These are phyloP conservation scores for Parasitella parasitica DNA, from an alignment of 371 early-diverging fungal genomes.

Conservation along the genomic window DNA sequence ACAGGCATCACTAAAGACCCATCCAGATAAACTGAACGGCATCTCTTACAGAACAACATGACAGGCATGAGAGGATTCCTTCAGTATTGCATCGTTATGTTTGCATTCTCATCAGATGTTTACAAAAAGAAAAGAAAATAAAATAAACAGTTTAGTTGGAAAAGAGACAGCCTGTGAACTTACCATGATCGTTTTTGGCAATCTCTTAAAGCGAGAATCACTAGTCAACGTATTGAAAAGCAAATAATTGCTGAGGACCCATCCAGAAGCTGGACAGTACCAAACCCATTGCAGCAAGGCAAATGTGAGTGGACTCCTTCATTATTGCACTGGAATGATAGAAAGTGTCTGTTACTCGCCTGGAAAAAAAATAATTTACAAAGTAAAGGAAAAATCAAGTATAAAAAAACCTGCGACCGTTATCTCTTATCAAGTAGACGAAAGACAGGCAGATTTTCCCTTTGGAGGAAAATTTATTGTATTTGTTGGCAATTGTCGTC, in stretches of 20 bases:
- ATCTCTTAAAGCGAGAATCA: slow-evolving; percentile 3
- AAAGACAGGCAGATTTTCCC: too few relatives aligned
- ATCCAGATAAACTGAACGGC: slow-evolving; percentile 3
- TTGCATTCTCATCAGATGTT: not conserved
- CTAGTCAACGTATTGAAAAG: slow-evolving; percentile 10
- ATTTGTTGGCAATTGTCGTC: too few relatives aligned
- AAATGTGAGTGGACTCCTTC: slow-evolving; percentile 5
- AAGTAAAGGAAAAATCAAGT: not conserved
- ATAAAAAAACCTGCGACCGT: too few relatives aligned
- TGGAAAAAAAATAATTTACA: not conserved
- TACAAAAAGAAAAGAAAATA: not conserved
- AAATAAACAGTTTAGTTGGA: slow-evolving; percentile 4
- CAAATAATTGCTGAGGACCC: slow-evolving; percentile 8
- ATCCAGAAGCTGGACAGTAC: slow-evolving; percentile 13
- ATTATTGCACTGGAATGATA: slow-evolving; percentile 10
- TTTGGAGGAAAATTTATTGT: too few relatives aligned
- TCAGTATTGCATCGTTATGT: slow-evolving; percentile 3
- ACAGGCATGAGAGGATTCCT: slow-evolving; percentile 10
- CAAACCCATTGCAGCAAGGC: slow-evolving; percentile 4
- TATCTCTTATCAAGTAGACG: too few relatives aligned
- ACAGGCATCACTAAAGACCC: not conserved
- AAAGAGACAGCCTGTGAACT: slow-evolving; percentile 1
- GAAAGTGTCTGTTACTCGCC: slow-evolving; percentile 1
- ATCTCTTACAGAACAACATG: slow-evolving; percentile 5
- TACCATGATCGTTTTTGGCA: slow-evolving; percentile 1